Evolutionary conservation across 345 rosid species (phyloP).

Genomic region (Punica granatum): DNA sequence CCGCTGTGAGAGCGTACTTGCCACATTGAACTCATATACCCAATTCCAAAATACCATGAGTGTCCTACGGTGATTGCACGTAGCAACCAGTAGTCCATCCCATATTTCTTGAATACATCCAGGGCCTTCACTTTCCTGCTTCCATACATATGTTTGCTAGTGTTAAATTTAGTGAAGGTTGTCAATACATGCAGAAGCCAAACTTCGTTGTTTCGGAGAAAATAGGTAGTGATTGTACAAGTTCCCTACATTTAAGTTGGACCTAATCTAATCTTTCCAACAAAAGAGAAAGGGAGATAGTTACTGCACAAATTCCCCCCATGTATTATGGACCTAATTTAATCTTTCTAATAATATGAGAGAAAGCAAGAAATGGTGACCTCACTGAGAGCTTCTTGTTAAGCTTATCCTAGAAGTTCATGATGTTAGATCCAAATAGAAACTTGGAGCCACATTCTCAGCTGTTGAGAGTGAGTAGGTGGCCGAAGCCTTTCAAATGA

Average conservation of each 20-base stretch:
- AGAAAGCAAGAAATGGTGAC: too few relatives aligned
- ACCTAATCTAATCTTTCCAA: too few relatives aligned
- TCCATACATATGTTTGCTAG: too few relatives aligned
- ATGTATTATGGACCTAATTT: too few relatives aligned
- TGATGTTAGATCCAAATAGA: slow-evolving; percentile 50
- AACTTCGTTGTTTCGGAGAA: too few relatives aligned
- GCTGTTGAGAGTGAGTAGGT: slow-evolving; percentile 59
- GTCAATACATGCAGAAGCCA: too few relatives aligned
- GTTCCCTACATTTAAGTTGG: too few relatives aligned
- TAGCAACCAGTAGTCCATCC: slow-evolving; percentile 50
- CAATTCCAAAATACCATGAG: slow-evolving; percentile 67
- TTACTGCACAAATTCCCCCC: too few relatives aligned
- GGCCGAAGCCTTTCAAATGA: slow-evolving; percentile 74
- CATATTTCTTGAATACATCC: slow-evolving; percentile 70
- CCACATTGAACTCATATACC: slow-evolving; percentile 62
- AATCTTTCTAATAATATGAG: too few relatives aligned
- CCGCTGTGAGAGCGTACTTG: slow-evolving; percentile 47
- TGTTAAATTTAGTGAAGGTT: too few relatives aligned
- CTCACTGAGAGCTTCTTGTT: slow-evolving; percentile 45
- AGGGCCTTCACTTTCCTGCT: slow-evolving; percentile 58
- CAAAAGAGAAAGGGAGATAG: too few relatives aligned
- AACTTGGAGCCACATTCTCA: slow-evolving; percentile 59
- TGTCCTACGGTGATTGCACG: slow-evolving; percentile 45
- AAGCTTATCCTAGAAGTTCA: slow-evolving; percentile 73
- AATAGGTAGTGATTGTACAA: too few relatives aligned